Base-by-base conservation (phyloP, 257 asterid genomes). In the Avicennia marina region DNA sequence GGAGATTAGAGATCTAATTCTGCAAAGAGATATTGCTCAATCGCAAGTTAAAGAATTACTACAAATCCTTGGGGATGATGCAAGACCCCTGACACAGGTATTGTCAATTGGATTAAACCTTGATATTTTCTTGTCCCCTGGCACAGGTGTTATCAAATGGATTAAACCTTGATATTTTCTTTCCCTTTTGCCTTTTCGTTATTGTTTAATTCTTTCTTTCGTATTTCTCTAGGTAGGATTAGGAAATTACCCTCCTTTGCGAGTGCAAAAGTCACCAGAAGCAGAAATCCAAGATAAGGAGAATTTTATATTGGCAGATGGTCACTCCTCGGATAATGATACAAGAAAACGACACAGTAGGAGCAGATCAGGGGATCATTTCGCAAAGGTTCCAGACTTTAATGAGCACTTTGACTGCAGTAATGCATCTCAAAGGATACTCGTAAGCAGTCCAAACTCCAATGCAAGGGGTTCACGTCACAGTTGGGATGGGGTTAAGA, bases 1-100 rank as follows among this genome's bases (percentile, higher is more conserved):
- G 73, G 91, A 86, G 72, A 38, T 86, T 47, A 89, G 74, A 72
- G 94, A 83, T 50, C 75, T 93, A 52, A 89, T 78, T 21, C 53
- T 83, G 74, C 95, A 88, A 72, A 69, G 96, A 45, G 95, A 91
- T 69, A 81, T 81, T 27, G 90, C 90, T 56, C 90, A 74, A 75
- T 62, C 93, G 4, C 90, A 77, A 74, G 78, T 79, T 39, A 77
- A 72, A 68, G 89, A 93, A 29, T 56, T 81, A 66, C 36, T 72
- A 25, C 67, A 69, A 36, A 69, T 82, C 74, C 66, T 83, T 15
- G 90, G 82, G 67, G 82, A 82, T 16, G 81, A 81, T 22, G 61
- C 71, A 63, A 66, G 63, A 68, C 77, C 83, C 58, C 10, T 70
- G 45, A 44, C 68, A 60, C 72, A 68, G 87, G 97, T 89, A 76